Conservation (phyloP, 163 green algal species). For the Coccomyxa subellipsoidea region DNA sequence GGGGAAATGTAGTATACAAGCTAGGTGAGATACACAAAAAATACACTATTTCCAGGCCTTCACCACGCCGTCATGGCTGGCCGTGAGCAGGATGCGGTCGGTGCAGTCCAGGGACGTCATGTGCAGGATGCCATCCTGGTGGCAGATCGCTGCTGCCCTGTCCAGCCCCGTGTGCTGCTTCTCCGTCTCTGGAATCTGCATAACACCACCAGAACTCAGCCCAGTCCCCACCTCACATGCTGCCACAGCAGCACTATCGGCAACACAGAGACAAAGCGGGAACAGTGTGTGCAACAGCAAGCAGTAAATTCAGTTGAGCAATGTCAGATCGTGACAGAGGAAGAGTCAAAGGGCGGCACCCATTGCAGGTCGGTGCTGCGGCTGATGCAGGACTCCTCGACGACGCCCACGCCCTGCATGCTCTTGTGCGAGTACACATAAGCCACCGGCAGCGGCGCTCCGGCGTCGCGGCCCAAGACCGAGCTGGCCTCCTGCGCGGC, state of each 20-base stretch:
- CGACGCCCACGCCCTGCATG: constrained; percentile 41
- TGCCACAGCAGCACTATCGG: too few relatives aligned
- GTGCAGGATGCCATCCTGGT: constrained; percentile 56
- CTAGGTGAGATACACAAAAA: neutral
- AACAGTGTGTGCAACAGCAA: neutral
- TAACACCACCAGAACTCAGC: neutral
- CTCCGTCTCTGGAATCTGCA: neutral
- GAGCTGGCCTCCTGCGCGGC: neutral
- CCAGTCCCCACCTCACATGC: neutral
- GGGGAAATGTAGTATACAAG: neutral
- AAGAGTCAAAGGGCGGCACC: constrained; percentile 5
- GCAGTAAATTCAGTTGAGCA: neutral
- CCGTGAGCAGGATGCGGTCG: constrained; percentile 57
- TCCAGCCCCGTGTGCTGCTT: constrained; percentile 12
- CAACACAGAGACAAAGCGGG: neutral
- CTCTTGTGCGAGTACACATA: constrained; percentile 39
- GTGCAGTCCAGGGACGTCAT: constrained; percentile 43
- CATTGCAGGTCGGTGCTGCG: neutral
- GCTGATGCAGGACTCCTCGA: constrained; percentile 54
- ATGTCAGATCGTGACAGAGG: too few relatives aligned
- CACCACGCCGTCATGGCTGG: constrained; percentile 58
- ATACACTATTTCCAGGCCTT: constrained; percentile 65
- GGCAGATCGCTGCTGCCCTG: constrained; percentile 34
- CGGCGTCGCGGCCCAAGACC: neutral
- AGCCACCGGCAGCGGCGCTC: neutral